Base-by-base conservation (phyloP, 768 basidiomycete genomes). In the Auriscalpium microsporum region DNA sequence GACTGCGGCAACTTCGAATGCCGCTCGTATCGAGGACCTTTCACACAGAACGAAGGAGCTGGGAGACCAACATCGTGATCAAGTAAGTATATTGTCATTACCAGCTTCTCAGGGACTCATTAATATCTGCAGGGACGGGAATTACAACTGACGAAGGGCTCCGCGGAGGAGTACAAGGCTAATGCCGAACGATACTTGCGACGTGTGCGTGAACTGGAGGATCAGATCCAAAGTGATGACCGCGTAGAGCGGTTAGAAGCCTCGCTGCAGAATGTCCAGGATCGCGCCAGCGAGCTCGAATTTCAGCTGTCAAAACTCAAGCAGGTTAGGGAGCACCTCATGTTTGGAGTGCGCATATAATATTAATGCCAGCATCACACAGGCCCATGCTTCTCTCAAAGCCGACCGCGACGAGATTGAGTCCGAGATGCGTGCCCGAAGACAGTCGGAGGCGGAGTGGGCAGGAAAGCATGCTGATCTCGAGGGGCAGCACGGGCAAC, bases 191-290 rank as follows among this genome's bases (percentile, higher is more conserved):
- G 78, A 48, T 75, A 77, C 58, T 76, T 78, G 56, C 77, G 81
- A 46, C 75, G 79, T 53, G 75, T 84, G 23, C 82, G 81, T 28
- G 87, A 91, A 60, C 69, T 93, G 35, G 82, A 88, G 63, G 90
- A 91, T 58, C 86, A 89, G 60, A 84, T 93, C 19, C 82, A 91
- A 67, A 84, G 80, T 57, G 90, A 93, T 64, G 88, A 92, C 68
- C 83, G 87, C 44, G 82, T 83, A 14, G 90, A 90, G 59, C 77
- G 77, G 45, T 70, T 91, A 23, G 89, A 91, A 65, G 71, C 72
- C 46, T 85, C 85, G 8, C 71, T 93, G 48, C 84, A 84, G 64
- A 83, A 90, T 63, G 84, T 84, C 23, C 87, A 90, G 63, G 82
- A 92, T 63, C 84, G 85, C 53, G 86, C 86, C 5, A 89, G 88